Percentiles rank a stretch among this genome's conserved stretches.
phyloP scores from a whole-genome alignment of 192 early-diverging fungal genomes.

The Gonapodya prolifera region DNA sequence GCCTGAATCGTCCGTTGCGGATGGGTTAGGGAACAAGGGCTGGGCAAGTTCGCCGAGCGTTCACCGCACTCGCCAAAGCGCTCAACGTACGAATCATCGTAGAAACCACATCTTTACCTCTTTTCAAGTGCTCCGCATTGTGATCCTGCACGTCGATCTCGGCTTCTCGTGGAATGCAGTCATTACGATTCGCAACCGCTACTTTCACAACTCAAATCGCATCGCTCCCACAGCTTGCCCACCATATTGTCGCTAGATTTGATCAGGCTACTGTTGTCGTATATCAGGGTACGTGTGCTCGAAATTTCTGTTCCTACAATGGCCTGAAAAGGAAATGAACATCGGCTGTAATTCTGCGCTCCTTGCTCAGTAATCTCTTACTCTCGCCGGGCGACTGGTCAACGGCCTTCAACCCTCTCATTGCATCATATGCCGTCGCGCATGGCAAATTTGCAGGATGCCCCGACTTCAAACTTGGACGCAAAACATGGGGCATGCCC shows the following conservation, averaged over 20 bases:
- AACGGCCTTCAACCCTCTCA: constrained; percentile 18
- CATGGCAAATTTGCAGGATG: constrained; percentile 23
- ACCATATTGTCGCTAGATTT: constrained; percentile 16
- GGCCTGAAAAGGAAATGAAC: not conserved
- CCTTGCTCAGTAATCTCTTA: no score
- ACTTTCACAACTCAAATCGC: not conserved
- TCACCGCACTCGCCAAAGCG: no score
- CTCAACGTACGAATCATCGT: no score
- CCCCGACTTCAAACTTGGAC: constrained; percentile 17
- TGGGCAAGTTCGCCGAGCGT: no score
- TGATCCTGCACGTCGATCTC: no score
- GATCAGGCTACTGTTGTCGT: constrained; percentile 21
- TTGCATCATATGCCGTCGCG: constrained; percentile 18
- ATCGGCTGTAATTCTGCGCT: not conserved
- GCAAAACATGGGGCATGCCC: constrained; percentile 36
- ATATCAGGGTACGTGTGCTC: constrained; percentile 13
- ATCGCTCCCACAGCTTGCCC: not conserved
- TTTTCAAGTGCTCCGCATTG: no score
- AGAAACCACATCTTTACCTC: no score
- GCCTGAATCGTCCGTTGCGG: no score
- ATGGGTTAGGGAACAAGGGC: no score
- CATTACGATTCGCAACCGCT: not conserved
- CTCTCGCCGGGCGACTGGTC: no score
- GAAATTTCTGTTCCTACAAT: not conserved
- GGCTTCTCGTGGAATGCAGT: no score